Evolutionary conservation across 208 protist genomes (phyloP), one percentile per base, ranked within the genome.

Genomic region (Leishmania turanica): DNA sequence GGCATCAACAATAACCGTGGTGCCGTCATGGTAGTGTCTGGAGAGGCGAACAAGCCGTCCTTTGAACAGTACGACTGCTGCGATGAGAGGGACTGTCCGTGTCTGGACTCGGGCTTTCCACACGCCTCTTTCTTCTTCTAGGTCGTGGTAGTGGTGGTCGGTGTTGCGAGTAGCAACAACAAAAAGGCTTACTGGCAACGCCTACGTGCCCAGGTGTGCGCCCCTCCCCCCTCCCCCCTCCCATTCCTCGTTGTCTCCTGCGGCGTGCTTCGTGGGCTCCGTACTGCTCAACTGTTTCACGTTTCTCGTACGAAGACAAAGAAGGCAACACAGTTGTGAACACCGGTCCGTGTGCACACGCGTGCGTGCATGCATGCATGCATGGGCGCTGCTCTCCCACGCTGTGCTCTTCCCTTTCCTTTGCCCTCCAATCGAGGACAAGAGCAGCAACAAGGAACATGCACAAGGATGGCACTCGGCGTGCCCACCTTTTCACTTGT

Each of bases 1-100:
- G 91, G 89, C 40, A 79, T 91, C 34, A 93, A 88, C 83, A 97
- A 97, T 84, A 85, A 86, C 85, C 79, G 84, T 9, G 94, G 91
- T 19, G 94, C 94, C 17, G 86, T 95, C 24, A 89, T 90, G 89
- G 81, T 82, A 17, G 78, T 87, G 6, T 45, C 71, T 1, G 82
- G 82, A 1, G 64, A 40, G 15, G 81, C 78, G 17, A 82, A 73
- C 21, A 86, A 81, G 21, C 79, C 84, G 7, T 73, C 80, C 3
- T 90, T 90, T 69, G 80, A 84, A 6, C 87, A 90, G 76, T 90
- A 88, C 79, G 87, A 90, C 37, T 75, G 54, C 53, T 81, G 75
- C 66, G 84, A 86, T 60, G 69, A 83, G 17, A 72, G 70, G n/a
- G 79, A 84, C 27, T 69, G 74, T 34, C 7, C 54, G 21, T 62